Percentiles rank a stretch among this genome's conserved stretches.
These are phyloP conservation scores for Parsonsia alboflavescens DNA, from an alignment of 257 asterid species.

Conservation along the genomic window DNA sequence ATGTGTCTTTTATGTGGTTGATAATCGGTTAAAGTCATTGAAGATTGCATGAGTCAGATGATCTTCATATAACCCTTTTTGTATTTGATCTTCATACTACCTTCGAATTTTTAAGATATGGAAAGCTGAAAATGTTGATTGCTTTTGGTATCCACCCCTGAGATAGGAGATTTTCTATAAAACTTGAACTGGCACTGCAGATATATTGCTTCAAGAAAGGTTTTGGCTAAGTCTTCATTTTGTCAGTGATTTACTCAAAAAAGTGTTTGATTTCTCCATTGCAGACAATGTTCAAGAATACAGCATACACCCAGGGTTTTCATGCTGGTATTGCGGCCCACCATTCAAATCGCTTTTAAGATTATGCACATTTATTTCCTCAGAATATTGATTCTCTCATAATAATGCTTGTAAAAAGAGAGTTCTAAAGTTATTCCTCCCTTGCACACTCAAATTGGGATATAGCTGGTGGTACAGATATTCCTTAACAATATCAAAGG, in stretches of 20 bases:
- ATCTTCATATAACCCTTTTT: too few species aligned
- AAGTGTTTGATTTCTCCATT: slow-evolving; percentile 6
- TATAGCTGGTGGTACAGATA: too few species aligned
- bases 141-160: not conserved
- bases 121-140: not conserved
- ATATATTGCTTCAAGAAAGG: not conserved
- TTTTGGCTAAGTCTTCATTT: not conserved
- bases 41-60: too few species aligned
- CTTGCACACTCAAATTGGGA: not conserved
- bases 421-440: not conserved
- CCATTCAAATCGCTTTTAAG: slow-evolving; percentile 37
- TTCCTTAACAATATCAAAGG: too few species aligned
- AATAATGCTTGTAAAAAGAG: not conserved
- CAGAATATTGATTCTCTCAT: not conserved
- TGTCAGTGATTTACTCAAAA: not conserved
- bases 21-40: too few species aligned
- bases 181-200: not conserved
- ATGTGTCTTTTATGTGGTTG: too few species aligned
- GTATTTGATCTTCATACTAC: not conserved
- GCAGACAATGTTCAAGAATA: slow-evolving; percentile 77
- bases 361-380: not conserved
- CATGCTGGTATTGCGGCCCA: slow-evolving; percentile 37
- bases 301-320: slow-evolving; percentile 84
- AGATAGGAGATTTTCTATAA: not conserved
- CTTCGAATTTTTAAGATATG: not conserved